Evolutionary conservation across 129 eudicot genomes (phyloP), one percentile per base, ranked within the genome.

Genomic region (Cynara cardunculus): DNA sequence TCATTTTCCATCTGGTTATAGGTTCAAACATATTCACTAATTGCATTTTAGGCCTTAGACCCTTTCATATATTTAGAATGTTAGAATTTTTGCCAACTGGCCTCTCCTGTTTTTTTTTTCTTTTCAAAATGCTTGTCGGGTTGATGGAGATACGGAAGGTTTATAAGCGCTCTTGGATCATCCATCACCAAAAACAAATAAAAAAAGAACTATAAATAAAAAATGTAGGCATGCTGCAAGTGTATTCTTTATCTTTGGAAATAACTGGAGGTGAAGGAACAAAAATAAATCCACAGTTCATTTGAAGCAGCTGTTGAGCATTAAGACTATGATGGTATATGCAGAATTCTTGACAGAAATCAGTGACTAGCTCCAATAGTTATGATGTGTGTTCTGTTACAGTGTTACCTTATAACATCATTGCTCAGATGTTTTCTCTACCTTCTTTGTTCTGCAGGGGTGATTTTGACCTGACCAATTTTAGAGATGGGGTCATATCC

Each of bases 401-500:
- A n/a, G 46, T 16, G 7, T 72, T 30, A 64, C 79, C 69, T 24
- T 83, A 65, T 78, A 78, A 81, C 56, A 35, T 24, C 73, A 61
- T 31, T 65, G 4, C 80, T 78, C 22, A 22, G 3, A 71, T 72
- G 28, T 30, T 37, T 39, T 71, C 12, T 80, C 37, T 30, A 35
- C 18, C 39, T 22, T 83, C 67, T 19, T 7, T 78, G 46, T 27
- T 80, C 30, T 83, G 65, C 88, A 94, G 98, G 90, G 97, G 97
- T 65, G 89, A 87, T n/a, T 94, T 94, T 83, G 80, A 90, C 85
- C 71, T 92, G 82, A 89, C 18, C 87, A 92, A 94, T 83, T 94
- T 87, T 80, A 85, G 86, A 87, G 98, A 94, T 85, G 98, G 94
- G 67, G 87, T 94, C 70, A n/a, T 92, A 83, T 94, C 98, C 22